These are phyloP conservation scores for Wickerhamiella qilinensis DNA, from an alignment of 805 yeast species.

Conservation along the genomic window DNA sequence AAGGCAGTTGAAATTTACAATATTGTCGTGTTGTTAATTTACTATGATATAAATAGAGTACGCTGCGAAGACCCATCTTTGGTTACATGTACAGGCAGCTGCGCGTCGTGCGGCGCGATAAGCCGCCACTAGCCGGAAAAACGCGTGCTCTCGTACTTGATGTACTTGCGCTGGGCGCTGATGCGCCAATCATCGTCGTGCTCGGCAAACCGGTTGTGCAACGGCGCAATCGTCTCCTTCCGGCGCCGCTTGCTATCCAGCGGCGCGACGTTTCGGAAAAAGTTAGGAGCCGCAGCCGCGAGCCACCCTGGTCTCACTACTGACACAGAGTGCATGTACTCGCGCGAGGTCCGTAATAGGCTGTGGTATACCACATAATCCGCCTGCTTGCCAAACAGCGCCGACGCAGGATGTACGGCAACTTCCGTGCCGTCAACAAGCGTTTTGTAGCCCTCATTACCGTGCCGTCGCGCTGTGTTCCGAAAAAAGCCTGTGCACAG, in stretches of 20 bases:
- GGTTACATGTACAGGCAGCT: too few species aligned
- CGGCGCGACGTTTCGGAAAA: conserved; percentile 36
- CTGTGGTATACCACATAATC: conserved; percentile 67
- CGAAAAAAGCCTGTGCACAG: conserved; percentile 56
- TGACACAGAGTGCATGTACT: conserved; percentile 70
- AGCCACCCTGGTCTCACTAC: conserved; percentile 59
- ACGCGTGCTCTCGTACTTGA: conserved; percentile 5
- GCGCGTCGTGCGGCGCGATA: too few species aligned
- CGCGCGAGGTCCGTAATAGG: conserved; percentile 68
- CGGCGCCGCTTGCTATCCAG: conserved; percentile 32
- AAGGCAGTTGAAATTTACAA: too few species aligned
- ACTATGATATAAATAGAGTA: not conserved
- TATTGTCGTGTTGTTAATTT: too few species aligned
- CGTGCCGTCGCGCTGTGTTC: conserved; percentile 46
- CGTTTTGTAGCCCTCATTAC: conserved; percentile 35
- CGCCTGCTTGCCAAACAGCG: conserved; percentile 60
- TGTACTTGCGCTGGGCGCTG: conserved; percentile 25
- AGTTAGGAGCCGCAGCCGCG: conserved; percentile 56
- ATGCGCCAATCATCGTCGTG: conserved; percentile 66
- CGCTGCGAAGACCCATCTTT: too few species aligned
- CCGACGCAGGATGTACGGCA: conserved; percentile 73
- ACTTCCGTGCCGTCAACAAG: conserved; percentile 30
- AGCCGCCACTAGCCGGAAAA: not conserved
- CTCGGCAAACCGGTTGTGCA: conserved; percentile 42
- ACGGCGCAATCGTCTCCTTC: conserved; percentile 55